Evolutionary conservation across 176 grass and related monocot species (phyloP).

Genomic region (Rhynchospora pubera): DNA sequence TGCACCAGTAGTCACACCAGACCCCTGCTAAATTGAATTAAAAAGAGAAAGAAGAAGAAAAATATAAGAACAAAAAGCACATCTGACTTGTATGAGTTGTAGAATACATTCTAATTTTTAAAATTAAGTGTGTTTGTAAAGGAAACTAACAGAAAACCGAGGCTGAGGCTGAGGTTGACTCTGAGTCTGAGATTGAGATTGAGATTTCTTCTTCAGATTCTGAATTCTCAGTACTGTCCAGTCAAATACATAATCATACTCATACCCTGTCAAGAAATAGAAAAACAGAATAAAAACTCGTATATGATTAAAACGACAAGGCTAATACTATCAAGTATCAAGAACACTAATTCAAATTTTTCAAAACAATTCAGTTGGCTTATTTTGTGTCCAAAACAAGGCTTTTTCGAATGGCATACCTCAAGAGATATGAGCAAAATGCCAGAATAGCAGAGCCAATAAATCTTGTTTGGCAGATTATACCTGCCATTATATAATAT

Average conservation of each 20-base stretch:
- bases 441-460: background rate
- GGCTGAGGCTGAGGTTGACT: slow-evolving; percentile 28
- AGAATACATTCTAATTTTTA: background rate
- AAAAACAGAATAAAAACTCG: slow-evolving; percentile 10
- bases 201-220: slow-evolving; percentile 26
- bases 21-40: slow-evolving; percentile 36
- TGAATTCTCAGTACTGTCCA: slow-evolving; percentile 89
- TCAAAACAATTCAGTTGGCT: background rate
- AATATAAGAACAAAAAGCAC: background rate
- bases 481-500: background rate
- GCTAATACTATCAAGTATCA: slow-evolving; percentile 15
- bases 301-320: background rate
- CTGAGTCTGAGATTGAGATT: slow-evolving; percentile 1
- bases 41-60: slow-evolving; percentile 22
- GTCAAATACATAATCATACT: slow-evolving; percentile 94
- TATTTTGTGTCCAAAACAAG: background rate
- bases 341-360: background rate
- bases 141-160: slow-evolving; percentile 37
- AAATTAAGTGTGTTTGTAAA: background rate
- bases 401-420: background rate
- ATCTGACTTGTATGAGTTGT: background rate
- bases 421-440: background rate
- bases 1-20: slow-evolving; percentile 42
- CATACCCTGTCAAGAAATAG: slow-evolving; percentile 49
- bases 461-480: background rate